These are phyloP conservation scores for Lactarius sanguifluus DNA, from an alignment of 768 basidiomycete genomes.

Conservation along the genomic window DNA sequence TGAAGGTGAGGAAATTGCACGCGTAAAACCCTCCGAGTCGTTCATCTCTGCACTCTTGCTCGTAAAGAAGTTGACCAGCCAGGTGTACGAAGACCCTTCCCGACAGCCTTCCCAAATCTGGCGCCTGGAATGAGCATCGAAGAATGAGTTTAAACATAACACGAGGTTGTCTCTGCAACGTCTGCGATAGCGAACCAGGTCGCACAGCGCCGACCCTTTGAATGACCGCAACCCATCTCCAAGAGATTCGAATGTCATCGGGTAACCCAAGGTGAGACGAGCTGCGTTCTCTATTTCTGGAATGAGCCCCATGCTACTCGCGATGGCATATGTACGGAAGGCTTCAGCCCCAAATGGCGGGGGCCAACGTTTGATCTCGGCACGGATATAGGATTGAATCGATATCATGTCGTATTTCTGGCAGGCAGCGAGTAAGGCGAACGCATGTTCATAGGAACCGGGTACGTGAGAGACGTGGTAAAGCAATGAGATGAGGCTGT, in stretches of 20 bases:
- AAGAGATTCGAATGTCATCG: no score
- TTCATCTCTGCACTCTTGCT: neutral
- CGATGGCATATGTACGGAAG: no score
- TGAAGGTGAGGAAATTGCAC: neutral
- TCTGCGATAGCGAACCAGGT: no score
- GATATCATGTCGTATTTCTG: no score
- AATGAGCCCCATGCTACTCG: no score
- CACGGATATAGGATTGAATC: no score
- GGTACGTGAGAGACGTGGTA: neutral
- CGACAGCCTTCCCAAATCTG: neutral
- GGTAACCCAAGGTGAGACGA: no score
- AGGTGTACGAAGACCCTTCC: neutral
- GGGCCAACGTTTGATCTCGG: no score
- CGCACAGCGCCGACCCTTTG: no score
- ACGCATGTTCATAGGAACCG: neutral
- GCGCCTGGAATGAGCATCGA: neutral
- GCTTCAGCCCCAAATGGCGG: no score
- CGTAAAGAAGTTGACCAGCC: conserved; percentile 1
- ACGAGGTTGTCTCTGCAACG: neutral
- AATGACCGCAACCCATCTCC: no score
- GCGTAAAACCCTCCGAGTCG: neutral
- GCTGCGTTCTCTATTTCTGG: no score
- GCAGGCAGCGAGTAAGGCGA: neutral
- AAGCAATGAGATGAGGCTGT: conserved; percentile 5
- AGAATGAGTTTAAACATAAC: neutral